These are phyloP conservation scores for Ophiostoma pallidulum DNA, from an alignment of 2,329 filamentous ascomycete genomes.

Conservation along the genomic window DNA sequence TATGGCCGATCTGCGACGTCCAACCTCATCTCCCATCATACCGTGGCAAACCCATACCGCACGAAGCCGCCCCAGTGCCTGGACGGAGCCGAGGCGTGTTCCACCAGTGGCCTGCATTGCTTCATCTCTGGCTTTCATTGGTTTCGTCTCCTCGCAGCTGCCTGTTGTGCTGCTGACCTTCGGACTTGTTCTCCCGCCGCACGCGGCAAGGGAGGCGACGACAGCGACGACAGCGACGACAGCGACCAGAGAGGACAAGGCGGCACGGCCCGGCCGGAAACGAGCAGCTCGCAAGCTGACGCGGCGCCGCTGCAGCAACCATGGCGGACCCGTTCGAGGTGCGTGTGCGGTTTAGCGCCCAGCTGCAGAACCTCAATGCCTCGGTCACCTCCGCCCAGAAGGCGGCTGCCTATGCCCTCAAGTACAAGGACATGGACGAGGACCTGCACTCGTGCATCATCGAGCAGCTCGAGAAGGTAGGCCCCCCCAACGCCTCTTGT, in stretches of 20 bases:
- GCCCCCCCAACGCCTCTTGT: constrained; percentile 14
- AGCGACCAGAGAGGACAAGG: too few relatives aligned
- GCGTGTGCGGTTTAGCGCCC: constrained; percentile 88
- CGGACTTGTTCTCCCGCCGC: neutral
- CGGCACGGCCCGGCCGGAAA: too few relatives aligned
- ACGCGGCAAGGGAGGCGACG: neutral
- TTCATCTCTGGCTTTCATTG: too few relatives aligned
- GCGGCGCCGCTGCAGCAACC: neutral
- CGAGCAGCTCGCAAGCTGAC: neutral
- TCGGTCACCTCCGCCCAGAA: constrained; percentile 84
- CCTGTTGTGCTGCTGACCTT: too few relatives aligned
- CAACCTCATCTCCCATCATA: too few relatives aligned
- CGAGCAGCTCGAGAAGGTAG: constrained; percentile 80
- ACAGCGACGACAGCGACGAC: too few relatives aligned
- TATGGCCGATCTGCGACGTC: too few relatives aligned
- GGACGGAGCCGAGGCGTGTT: too few relatives aligned
- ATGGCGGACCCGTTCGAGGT: constrained; percentile 91
- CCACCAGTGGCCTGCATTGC: too few relatives aligned
- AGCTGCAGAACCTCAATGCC: constrained; percentile 84
- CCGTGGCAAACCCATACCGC: too few relatives aligned
- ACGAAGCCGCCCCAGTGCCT: too few relatives aligned
- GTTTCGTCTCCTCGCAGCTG: too few relatives aligned
- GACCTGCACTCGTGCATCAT: constrained; percentile 95
- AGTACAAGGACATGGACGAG: constrained; percentile 89
- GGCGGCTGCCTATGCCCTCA: constrained; percentile 88